Evolutionary conservation across 768 basidiomycete species (phyloP).

Genomic region (Pholiota molesta): DNA sequence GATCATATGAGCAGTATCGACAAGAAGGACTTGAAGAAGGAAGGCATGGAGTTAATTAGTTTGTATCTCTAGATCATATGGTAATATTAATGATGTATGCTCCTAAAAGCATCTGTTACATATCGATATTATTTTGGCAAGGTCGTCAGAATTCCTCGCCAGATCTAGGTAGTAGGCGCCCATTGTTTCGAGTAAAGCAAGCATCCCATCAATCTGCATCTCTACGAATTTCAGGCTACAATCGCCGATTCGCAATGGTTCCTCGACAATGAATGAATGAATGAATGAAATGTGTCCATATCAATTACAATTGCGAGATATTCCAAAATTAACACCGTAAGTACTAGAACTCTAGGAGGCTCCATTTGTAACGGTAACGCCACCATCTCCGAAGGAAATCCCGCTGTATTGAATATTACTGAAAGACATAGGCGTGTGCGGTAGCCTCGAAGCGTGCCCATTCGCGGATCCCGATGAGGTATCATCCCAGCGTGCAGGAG

Average conservation of each 20-base stretch:
- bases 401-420: constrained; percentile 2
- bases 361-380: neutral
- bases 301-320: too few relatives aligned
- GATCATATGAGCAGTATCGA: constrained; percentile 3
- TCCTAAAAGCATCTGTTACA: neutral
- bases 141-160: too few relatives aligned
- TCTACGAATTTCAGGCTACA: too few relatives aligned
- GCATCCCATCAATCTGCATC: too few relatives aligned
- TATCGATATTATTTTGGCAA: too few relatives aligned
- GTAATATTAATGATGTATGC: neutral
- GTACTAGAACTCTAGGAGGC: neutral
- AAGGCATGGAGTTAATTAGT: constrained; percentile 9
- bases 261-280: too few relatives aligned
- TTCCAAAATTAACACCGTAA: too few relatives aligned
- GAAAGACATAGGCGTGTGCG: neutral
- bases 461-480: neutral
- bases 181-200: too few relatives aligned
- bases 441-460: neutral
- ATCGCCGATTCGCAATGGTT: too few relatives aligned
- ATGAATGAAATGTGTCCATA: too few relatives aligned
- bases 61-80: neutral
- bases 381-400: neutral
- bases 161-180: too few relatives aligned
- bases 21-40: constrained; percentile 8
- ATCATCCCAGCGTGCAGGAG: neutral